Percentiles rank a stretch among this genome's conserved stretches.
Evolutionary conservation across 495 filamentous ascomycete genomes (phyloP).

Genomic region (Tuber umbilicatum): DNA sequence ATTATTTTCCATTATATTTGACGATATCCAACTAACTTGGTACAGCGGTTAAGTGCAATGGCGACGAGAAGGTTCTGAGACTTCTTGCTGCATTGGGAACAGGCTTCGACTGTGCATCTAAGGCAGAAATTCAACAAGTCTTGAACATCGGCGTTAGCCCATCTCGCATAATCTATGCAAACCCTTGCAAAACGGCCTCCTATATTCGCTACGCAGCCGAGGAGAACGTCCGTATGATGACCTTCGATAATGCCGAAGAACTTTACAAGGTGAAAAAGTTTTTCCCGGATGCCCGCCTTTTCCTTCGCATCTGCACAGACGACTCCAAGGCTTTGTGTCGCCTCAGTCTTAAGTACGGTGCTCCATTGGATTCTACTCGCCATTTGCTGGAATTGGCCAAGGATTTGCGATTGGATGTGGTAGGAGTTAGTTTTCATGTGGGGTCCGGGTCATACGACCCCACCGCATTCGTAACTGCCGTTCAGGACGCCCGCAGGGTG

Average conservation of each 20-base stretch:
- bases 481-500: constrained; percentile 76
- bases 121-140: constrained; percentile 89
- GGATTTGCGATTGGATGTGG: constrained; percentile 85
- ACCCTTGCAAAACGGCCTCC: constrained; percentile 98
- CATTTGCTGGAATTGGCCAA: constrained; percentile 74
- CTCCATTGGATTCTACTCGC: constrained; percentile 71
- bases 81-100: constrained; percentile 81
- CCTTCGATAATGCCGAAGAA: constrained; percentile 96
- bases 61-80: constrained; percentile 78
- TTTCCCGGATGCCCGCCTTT: constrained; percentile 81
- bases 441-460: constrained; percentile 93
- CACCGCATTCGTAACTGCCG: constrained; percentile 76
- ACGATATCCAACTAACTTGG: constrained; percentile 38
- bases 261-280: constrained; percentile 92
- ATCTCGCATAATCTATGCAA: constrained; percentile 93
- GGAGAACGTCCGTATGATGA: constrained; percentile 92
- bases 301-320: constrained; percentile 89
- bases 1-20: background rate
- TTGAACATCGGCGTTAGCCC: constrained; percentile 78
- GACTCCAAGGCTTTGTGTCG: constrained; percentile 91
- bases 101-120: constrained; percentile 97
- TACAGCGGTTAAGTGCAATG: constrained; percentile 95
- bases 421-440: constrained; percentile 96
- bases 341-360: constrained; percentile 93
- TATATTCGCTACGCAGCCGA: constrained; percentile 83